phyloP scores from a whole-genome alignment of 306 rosid genomes.

The Prunus davidiana region DNA sequence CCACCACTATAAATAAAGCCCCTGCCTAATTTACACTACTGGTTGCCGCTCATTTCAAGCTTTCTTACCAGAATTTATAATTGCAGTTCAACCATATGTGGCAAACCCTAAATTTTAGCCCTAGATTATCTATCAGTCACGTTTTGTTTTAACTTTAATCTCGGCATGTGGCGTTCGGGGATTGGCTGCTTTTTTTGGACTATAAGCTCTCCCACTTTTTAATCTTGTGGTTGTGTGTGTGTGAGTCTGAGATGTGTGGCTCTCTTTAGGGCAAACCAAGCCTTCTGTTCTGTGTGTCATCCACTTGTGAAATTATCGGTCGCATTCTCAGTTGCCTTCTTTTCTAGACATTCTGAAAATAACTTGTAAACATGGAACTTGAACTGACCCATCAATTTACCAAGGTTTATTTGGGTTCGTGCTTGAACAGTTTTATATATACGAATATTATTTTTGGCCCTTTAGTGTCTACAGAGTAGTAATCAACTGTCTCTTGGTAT shows the following conservation, averaged over 20 bases:
- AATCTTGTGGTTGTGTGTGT: neutral
- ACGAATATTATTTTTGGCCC: neutral
- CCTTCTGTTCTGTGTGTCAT: neutral
- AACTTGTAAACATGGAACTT: too few relatives aligned
- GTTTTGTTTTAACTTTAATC: neutral
- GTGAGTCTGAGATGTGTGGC: neutral
- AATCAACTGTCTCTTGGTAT: too few relatives aligned
- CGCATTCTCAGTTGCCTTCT: too few relatives aligned
- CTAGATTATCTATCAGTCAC: neutral
- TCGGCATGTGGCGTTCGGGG: neutral
- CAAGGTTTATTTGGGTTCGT: too few relatives aligned
- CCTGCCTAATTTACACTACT: neutral
- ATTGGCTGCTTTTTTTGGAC: neutral
- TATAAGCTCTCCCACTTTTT: neutral
- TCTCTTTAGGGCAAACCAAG: neutral
- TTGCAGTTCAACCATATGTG: neutral
- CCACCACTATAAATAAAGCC: neutral
- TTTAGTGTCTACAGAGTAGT: too few relatives aligned
- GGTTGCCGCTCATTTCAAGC: neutral
- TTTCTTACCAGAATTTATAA: neutral
- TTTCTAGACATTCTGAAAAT: too few relatives aligned
- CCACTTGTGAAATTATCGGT: neutral
- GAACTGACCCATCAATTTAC: too few relatives aligned
- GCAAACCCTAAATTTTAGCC: neutral
- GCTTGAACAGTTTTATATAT: too few relatives aligned